These are phyloP conservation scores for Platanthera zijinensis DNA, from an alignment of 106 monocot genomes.

Conservation along the genomic window DNA sequence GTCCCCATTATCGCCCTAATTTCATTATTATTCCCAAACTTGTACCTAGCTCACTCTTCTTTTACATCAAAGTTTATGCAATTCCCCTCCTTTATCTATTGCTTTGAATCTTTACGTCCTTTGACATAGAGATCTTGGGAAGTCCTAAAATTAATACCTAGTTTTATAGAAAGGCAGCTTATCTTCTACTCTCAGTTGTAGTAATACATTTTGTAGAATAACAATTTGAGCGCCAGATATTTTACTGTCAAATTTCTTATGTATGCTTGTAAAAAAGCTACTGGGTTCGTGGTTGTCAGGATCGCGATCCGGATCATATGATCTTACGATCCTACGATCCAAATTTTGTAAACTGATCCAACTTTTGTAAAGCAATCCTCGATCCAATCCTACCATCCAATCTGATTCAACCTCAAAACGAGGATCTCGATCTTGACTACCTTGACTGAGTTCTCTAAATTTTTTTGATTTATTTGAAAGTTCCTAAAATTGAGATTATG, in stretches of 20 bases:
- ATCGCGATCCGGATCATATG: too few species aligned
- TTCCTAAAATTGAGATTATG: too few species aligned
- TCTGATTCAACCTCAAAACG: too few species aligned
- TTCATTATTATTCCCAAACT: neutral
- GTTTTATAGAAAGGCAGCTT: neutral
- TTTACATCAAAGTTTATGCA: neutral
- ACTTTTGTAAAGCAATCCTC: too few species aligned
- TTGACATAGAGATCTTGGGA: neutral
- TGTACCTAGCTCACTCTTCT: neutral
- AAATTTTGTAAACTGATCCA: too few species aligned
- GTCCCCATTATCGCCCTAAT: neutral
- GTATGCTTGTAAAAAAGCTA: too few species aligned
- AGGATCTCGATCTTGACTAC: too few species aligned
- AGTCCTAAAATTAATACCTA: neutral
- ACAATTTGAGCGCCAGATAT: neutral
- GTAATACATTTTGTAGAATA: neutral
- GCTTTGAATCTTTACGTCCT: neutral
- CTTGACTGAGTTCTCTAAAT: too few species aligned
- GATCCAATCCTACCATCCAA: too few species aligned
- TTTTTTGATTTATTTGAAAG: too few species aligned
- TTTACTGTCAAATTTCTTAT: neutral
- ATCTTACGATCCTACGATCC: too few species aligned
- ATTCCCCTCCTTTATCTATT: neutral
- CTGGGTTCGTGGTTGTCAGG: too few species aligned
- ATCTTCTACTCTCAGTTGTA: neutral